Evolutionary conservation across 805 yeast species (phyloP).

Genomic region (Saccharomycopsis capsularis): DNA sequence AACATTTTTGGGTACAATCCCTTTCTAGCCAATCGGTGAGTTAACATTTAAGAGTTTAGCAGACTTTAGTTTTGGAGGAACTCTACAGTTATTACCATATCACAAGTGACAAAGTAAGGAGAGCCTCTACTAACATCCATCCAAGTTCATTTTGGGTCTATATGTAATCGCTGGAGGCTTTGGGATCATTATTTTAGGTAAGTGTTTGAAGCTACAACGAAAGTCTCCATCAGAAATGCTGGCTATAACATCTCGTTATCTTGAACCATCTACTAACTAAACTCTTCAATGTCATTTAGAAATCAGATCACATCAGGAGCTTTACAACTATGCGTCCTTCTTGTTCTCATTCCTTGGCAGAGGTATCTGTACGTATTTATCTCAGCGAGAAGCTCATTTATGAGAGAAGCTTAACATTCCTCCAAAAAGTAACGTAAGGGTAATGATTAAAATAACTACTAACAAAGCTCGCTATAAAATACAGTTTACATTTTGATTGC

Average conservation of each 20-base stretch:
- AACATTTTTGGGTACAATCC: no score
- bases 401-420: not conserved
- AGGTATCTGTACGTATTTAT: conserved; percentile 37
- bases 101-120: no score
- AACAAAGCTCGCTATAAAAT: not conserved
- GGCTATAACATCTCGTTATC: no score
- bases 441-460: no score
- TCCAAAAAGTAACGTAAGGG: not conserved
- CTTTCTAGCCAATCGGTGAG: no score
- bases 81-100: no score
- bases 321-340: conserved; percentile 61
- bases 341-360: conserved; percentile 58
- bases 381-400: conserved; percentile 36
- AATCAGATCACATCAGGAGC: conserved; percentile 44
- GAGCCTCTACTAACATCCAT: no score
- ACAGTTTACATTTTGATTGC: conserved; percentile 48
- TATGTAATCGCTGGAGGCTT: conserved; percentile 50
- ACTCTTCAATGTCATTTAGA: conserved; percentile 24
- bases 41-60: no score
- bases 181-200: conserved; percentile 44
- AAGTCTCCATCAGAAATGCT: no score
- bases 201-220: no score
- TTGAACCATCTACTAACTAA: no score
- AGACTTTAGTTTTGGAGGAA: no score
- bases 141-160: conserved; percentile 50